These are phyloP conservation scores for Copromyces sp. DNA, from an alignment of 495 filamentous ascomycete genomes.

Conservation along the genomic window DNA sequence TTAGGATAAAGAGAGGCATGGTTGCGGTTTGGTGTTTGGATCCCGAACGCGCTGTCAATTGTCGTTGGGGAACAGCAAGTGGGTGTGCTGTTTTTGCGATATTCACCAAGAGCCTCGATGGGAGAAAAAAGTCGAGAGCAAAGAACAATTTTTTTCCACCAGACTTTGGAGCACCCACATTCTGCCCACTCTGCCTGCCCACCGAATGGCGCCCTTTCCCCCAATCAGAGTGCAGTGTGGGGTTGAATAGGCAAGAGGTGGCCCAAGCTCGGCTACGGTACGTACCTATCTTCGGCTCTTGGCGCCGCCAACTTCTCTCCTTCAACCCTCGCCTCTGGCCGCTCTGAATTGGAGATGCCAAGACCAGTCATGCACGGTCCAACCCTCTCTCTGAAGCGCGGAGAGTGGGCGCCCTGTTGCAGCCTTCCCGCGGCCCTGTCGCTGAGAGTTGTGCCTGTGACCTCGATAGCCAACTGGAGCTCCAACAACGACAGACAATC, in stretches of 20 bases:
- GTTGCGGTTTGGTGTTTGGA: constrained; percentile 7
- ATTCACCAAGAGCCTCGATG: constrained; percentile 12
- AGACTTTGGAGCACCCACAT: constrained; percentile 14
- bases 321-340: background rate
- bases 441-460: background rate
- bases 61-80: constrained; percentile 21
- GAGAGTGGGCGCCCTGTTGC: background rate
- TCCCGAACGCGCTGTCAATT: constrained; percentile 18
- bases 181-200: background rate
- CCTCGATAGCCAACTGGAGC: background rate
- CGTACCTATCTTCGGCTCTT: too few relatives aligned
- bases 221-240: background rate
- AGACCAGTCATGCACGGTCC: background rate
- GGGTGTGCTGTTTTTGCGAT: constrained; percentile 18
- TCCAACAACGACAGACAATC: background rate
- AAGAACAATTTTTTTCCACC: constrained; percentile 24
- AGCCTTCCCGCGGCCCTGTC: background rate
- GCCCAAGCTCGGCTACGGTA: background rate
- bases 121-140: constrained; percentile 22
- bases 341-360: background rate
- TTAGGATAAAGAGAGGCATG: constrained; percentile 75
- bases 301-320: background rate
- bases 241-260: background rate
- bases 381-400: background rate
- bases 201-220: background rate